phyloP scores from a whole-genome alignment of 2,329 filamentous ascomycete genomes.

The Ophiostoma sp. region DNA sequence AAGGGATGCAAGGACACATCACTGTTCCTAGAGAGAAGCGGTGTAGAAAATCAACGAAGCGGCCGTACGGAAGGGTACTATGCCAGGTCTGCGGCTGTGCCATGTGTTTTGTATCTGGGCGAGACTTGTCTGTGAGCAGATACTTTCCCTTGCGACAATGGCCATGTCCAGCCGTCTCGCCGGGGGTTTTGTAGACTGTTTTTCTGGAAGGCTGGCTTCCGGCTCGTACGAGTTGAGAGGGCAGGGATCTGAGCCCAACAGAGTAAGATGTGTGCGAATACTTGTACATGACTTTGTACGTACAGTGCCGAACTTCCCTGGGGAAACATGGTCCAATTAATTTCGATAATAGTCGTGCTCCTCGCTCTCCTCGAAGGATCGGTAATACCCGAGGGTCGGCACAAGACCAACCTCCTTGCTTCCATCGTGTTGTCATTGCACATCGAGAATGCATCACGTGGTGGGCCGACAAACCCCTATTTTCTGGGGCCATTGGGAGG shows the following conservation, averaged over 20 bases:
- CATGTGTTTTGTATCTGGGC: background rate
- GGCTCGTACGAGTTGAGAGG: conserved; percentile 5
- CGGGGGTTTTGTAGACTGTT: background rate
- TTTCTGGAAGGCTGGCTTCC: conserved; percentile 5
- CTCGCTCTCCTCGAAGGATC: background rate
- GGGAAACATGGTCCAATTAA: background rate
- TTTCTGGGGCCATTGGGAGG: background rate
- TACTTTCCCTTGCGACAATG: background rate
- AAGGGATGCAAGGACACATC: background rate
- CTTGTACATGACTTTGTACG: background rate
- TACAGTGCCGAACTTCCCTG: background rate
- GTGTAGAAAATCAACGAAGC: background rate
- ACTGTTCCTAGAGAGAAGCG: conserved; percentile 1
- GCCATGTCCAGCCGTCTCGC: background rate
- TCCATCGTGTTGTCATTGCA: background rate
- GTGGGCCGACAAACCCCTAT: background rate
- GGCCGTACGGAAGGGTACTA: background rate
- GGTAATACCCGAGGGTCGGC: background rate
- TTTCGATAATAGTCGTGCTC: background rate
- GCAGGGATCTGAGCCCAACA: background rate
- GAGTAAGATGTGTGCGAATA: background rate
- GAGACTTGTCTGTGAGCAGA: background rate
- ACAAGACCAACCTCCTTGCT: background rate
- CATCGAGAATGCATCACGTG: background rate
- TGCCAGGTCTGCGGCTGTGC: background rate